These are phyloP conservation scores for Metroxylon sagu DNA, from an alignment of 176 grass and related monocot genomes.

Conservation along the genomic window DNA sequence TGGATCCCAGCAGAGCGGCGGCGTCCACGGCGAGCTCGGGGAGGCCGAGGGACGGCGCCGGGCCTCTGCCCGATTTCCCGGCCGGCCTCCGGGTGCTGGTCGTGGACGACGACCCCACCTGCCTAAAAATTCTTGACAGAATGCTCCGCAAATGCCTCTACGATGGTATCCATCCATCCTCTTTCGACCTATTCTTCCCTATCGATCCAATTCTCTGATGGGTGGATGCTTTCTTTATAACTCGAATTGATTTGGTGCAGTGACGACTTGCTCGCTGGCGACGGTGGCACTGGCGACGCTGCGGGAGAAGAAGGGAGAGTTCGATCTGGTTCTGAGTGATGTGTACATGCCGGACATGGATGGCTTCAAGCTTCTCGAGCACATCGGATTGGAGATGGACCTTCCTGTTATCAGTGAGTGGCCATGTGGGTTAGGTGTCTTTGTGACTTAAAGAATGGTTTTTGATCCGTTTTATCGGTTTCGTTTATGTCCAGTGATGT, in stretches of 20 bases:
- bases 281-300: not conserved
- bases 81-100: constrained; percentile 13
- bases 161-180: not conserved
- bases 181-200: not conserved
- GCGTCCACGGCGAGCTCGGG: not conserved
- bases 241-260: not conserved
- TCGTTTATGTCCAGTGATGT: constrained; percentile 13
- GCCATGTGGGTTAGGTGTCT: no score
- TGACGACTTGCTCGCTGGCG: constrained; percentile 14
- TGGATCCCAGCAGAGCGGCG: not conserved
- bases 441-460: not conserved
- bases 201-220: not conserved
- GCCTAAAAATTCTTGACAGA: constrained; percentile 1
- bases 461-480: no score
- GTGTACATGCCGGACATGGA: constrained; percentile 22
- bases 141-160: constrained; percentile 18
- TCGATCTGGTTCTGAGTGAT: constrained; percentile 13
- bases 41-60: not conserved
- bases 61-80: not conserved
- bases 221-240: not conserved
- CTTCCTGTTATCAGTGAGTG: constrained; percentile 16
- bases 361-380: constrained; percentile 16
- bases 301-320: constrained; percentile 1
- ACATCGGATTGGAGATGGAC: constrained; percentile 18
- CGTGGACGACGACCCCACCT: constrained; percentile 11